phyloP scores from a whole-genome alignment of 768 basidiomycete genomes.

The Hypsizygus marmoreus region DNA sequence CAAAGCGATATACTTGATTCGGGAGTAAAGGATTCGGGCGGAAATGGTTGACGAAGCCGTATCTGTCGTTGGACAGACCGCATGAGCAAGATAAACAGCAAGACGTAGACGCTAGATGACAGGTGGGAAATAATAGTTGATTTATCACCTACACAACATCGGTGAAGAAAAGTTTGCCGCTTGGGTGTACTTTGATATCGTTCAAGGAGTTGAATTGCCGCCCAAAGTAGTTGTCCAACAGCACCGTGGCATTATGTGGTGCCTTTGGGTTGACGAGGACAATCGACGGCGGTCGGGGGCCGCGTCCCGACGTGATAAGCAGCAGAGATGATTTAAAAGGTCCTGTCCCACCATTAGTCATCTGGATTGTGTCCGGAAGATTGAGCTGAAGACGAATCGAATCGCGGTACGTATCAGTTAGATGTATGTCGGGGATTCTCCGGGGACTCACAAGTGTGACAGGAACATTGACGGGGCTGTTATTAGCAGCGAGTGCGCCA shows the following conservation, averaged over 20 bases:
- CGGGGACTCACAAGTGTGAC: conserved; percentile 39
- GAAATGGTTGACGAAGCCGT: conserved; percentile 67
- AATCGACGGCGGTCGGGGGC: conserved; percentile 59
- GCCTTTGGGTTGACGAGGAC: conserved; percentile 63
- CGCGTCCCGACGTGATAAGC: conserved; percentile 68
- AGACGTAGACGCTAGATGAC: background rate
- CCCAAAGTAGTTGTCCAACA: conserved; percentile 80
- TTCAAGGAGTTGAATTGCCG: conserved; percentile 83
- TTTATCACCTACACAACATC: conserved; percentile 55
- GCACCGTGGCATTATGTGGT: conserved; percentile 67
- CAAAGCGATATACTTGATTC: conserved; percentile 77
- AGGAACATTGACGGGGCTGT: conserved; percentile 47
- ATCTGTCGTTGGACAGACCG: conserved; percentile 36
- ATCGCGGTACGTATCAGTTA: background rate
- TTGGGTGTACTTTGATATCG: conserved; percentile 76
- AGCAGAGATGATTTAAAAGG: conserved; percentile 60
- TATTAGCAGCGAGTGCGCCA: conserved; percentile 37
- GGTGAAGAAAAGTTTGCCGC: conserved; percentile 73
- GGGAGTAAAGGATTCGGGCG: conserved; percentile 66
- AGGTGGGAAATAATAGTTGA: background rate
- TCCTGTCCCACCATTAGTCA: conserved; percentile 72
- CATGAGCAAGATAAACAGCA: background rate
- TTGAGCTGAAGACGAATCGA: conserved; percentile 45
- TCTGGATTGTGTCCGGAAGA: conserved; percentile 59
- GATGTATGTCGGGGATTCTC: background rate